Percentiles rank a stretch among this genome's conserved stretches.
phyloP scores from a whole-genome alignment of 352 stramenopile species.

The Globisporangium nunn region DNA sequence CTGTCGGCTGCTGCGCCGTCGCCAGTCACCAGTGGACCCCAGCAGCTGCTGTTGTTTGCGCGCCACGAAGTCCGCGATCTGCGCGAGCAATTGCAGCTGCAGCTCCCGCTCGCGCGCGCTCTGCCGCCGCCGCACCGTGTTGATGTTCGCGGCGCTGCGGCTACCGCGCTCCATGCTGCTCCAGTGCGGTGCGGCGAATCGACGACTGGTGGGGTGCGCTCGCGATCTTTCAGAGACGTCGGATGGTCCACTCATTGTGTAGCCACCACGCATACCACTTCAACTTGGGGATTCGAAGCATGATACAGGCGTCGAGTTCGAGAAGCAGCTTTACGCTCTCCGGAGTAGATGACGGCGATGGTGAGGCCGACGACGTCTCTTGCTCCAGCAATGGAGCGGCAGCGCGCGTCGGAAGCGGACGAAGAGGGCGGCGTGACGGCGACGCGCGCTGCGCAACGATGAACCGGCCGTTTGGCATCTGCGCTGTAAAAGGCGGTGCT shows the following conservation, averaged over 20 bases:
- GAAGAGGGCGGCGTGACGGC: constrained; percentile 27
- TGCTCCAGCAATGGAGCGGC: no score
- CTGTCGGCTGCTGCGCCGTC: constrained; percentile 1
- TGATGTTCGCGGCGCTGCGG: constrained; percentile 15
- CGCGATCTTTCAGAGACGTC: neutral
- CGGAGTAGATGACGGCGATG: neutral
- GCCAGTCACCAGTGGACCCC: constrained; percentile 14
- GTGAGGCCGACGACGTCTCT: no score
- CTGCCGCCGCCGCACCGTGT: constrained; percentile 10
- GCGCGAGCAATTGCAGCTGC: constrained; percentile 32
- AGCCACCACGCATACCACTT: neutral
- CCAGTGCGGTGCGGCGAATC: neutral
- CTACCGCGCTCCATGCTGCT: constrained; percentile 3
- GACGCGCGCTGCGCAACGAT: constrained; percentile 15
- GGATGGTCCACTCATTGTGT: neutral
- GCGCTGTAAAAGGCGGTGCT: constrained; percentile 13
- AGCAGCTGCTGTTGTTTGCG: constrained; percentile 32
- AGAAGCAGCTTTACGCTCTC: neutral
- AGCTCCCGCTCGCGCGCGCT: constrained; percentile 23
- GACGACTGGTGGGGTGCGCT: neutral
- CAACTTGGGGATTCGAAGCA: neutral
- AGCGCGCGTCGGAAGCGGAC: constrained; percentile 5
- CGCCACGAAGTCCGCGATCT: constrained; percentile 49
- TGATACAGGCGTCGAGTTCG: neutral
- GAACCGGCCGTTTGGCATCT: constrained; percentile 33